These are phyloP conservation scores for Cyberlindnera maclurae DNA, from an alignment of 805 yeast genomes.

Conservation along the genomic window DNA sequence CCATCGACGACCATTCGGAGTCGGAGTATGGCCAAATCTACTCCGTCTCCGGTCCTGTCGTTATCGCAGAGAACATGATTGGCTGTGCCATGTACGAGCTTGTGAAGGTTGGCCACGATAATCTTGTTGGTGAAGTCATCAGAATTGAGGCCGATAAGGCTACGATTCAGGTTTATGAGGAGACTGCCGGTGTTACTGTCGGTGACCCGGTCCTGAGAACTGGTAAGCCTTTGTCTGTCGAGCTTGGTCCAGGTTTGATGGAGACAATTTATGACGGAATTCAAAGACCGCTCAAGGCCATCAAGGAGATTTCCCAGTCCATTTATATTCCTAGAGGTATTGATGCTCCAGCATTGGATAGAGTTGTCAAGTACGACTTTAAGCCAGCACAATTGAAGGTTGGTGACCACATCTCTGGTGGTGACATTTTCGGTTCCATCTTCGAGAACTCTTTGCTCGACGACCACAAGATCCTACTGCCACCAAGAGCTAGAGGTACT, in stretches of 20 bases:
- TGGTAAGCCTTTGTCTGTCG: slow-evolving; percentile 98
- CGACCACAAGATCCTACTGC: slow-evolving; percentile 90
- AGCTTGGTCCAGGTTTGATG: slow-evolving; percentile 98
- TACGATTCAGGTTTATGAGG: slow-evolving; percentile 98
- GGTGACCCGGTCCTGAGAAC: slow-evolving; percentile 99
- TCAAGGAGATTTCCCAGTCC: slow-evolving; percentile 79
- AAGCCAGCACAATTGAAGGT: slow-evolving; percentile 72
- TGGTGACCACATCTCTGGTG: slow-evolving; percentile 98
- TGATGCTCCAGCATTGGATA: slow-evolving; percentile 89
- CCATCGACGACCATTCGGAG: slow-evolving; percentile 69
- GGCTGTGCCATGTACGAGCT: slow-evolving; percentile 99
- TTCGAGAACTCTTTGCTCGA: slow-evolving; percentile 89
- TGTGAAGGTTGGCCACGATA: slow-evolving; percentile 96
- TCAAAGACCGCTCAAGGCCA: slow-evolving; percentile 95
- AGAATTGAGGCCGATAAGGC: slow-evolving; percentile 96
- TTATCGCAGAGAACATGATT: slow-evolving; percentile 96
- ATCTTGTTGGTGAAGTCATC: slow-evolving; percentile 96
- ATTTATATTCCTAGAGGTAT: slow-evolving; percentile 99
- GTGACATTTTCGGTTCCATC: slow-evolving; percentile 92
- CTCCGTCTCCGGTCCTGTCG: slow-evolving; percentile 97
- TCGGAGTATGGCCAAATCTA: slow-evolving; percentile 81
- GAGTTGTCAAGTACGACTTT: slow-evolving; percentile 79
- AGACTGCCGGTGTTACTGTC: slow-evolving; percentile 97
- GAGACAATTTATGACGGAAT: slow-evolving; percentile 99
- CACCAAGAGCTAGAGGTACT: slow-evolving; percentile 99